Conservation (phyloP, 768 basidiomycete genomes). For the Peribolospora kevripleyi region DNA sequence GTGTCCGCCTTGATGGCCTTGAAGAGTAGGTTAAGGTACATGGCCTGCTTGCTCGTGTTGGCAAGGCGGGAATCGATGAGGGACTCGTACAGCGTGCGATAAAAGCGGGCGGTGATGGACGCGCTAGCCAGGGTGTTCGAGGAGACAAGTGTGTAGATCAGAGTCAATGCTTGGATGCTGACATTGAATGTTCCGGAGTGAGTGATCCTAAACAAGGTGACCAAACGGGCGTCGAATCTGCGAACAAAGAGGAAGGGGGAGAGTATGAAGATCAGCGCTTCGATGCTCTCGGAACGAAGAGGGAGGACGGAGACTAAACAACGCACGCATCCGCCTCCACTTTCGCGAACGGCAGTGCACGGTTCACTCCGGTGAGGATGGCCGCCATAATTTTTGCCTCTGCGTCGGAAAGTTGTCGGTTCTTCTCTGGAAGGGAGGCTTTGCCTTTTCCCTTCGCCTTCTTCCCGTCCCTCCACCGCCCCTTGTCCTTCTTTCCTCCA, state of each 20-base stretch:
- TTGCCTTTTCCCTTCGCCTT: constrained; percentile 15
- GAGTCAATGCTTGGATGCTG: constrained; percentile 66
- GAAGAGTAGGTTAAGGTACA: constrained; percentile 87
- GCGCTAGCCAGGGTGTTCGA: constrained; percentile 19
- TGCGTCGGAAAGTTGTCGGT: constrained; percentile 41
- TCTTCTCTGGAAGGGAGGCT: constrained; percentile 17
- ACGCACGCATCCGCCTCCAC: constrained; percentile 44
- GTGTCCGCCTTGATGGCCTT: constrained; percentile 54
- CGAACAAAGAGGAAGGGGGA: background rate
- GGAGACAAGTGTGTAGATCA: constrained; percentile 60
- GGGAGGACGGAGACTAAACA: constrained; percentile 1
- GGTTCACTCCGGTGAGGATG: constrained; percentile 78
- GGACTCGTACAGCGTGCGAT: constrained; percentile 66
- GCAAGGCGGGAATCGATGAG: constrained; percentile 58
- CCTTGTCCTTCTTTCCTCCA: constrained; percentile 6
- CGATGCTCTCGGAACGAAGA: background rate
- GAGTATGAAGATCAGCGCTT: background rate
- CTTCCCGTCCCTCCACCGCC: constrained; percentile 11
- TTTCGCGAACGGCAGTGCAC: constrained; percentile 77
- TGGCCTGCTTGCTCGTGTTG: constrained; percentile 71
- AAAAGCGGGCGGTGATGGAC: constrained; percentile 25
- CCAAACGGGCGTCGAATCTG: constrained; percentile 65
- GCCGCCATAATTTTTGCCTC: constrained; percentile 69
- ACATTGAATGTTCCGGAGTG: constrained; percentile 94
- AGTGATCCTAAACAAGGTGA: constrained; percentile 80